Evolutionary conservation across 2,329 filamentous ascomycete species (phyloP), one percentile per base, ranked within the genome.

Genomic region (Aureobasidium sp.): DNA sequence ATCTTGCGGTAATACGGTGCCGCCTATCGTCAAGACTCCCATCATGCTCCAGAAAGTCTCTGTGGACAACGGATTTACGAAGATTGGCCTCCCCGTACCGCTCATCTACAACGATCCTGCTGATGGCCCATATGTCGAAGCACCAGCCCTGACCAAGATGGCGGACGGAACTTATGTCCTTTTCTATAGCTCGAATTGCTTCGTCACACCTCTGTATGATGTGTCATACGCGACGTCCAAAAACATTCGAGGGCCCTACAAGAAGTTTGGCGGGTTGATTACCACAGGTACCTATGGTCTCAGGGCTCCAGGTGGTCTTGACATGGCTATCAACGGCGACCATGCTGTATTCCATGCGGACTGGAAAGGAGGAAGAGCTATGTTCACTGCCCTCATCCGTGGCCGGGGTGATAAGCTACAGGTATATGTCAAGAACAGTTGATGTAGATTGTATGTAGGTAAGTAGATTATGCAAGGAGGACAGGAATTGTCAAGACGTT

Each of bases 51-150:
- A 61, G 35, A 32, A 55, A 38, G 54, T 61, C 1, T 41, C 19
- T 2, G 39, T 16, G 2, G 25, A 41, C 35, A 58, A 66, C 34
- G 63, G 63, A n/a, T 37, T 55, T 27, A 63, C 57, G 19, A 56
- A 54, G 38, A 56, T 62, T 29, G 63, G 63, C 17, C 22, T 35
- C 5, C 51, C 49, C 3, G 50, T 59, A 2, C 49, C 59, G 17
- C 57, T 66, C 14, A 56, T 67, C 19, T 59, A 56, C 14, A 66
- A 65, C 48, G 56, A 60, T 8, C 42, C 58, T 6, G 49, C 47
- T 24, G 64, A 66, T 53, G 64, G 66, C 1, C 64, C 64, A 1
- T 60, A 62, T n/a, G 58, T 67, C 32, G 65, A 67, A 55, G 66
- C 65, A 12, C 66, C 64, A 0, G 40, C 56, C 7, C 55, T 67